Evolutionary conservation across 306 rosid species (phyloP).

Genomic region (Malus sylvestris): DNA sequence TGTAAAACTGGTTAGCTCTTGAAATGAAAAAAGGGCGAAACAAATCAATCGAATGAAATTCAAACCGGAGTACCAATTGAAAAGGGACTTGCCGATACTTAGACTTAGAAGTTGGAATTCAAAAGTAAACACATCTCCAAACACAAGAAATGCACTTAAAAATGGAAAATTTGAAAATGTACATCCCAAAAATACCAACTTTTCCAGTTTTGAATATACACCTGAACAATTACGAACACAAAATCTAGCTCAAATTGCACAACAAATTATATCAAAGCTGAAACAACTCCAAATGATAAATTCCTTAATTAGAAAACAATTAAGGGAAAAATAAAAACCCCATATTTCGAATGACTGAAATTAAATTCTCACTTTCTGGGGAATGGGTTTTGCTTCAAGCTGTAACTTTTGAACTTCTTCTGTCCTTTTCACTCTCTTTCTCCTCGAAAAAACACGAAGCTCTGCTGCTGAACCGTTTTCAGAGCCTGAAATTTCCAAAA

Average conservation of each 20-base stretch:
- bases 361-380: slow-evolving; percentile 27
- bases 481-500: slow-evolving; percentile 13
- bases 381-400: slow-evolving; percentile 7
- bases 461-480: slow-evolving; percentile 34
- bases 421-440: slow-evolving; percentile 43
- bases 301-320: too few species aligned
- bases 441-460: slow-evolving; percentile 58
- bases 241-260: background rate
- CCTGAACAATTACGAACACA: background rate
- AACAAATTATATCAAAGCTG: background rate
- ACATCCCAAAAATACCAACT: background rate
- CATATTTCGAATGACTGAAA: background rate
- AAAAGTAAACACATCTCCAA: background rate
- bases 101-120: background rate
- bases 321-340: background rate
- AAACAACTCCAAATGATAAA: background rate
- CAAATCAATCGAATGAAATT: background rate
- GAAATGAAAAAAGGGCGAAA: background rate
- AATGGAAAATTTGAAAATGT: background rate
- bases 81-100: background rate
- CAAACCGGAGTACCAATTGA: too few species aligned
- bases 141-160: background rate
- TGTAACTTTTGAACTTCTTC: slow-evolving; percentile 12
- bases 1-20: too few species aligned
- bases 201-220: background rate